Percentiles rank a stretch among this genome's conserved stretches.
These are phyloP conservation scores for Micractinium sp. DNA, from an alignment of 139 green algal species.

Conservation along the genomic window DNA sequence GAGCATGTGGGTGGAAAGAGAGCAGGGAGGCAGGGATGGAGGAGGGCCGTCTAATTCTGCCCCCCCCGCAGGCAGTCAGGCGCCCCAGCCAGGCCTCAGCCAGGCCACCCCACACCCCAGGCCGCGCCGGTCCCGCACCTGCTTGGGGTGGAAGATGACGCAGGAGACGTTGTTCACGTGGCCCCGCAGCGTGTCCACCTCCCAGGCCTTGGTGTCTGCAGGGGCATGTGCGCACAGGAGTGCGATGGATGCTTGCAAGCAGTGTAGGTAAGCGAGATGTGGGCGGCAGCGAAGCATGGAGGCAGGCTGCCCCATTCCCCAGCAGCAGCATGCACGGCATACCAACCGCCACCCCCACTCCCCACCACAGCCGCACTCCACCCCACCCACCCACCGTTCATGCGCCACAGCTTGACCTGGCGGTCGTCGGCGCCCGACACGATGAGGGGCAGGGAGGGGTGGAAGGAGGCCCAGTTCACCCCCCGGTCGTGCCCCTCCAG, in stretches of 20 bases:
- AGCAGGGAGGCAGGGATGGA: no score
- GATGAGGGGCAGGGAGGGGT: conserved; percentile 97
- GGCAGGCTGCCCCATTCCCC: no score
- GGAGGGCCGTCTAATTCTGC: no score
- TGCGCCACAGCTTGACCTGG: conserved; percentile 99
- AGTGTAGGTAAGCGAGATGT: no score
- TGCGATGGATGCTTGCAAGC: background rate
- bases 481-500: conserved; percentile 98
- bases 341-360: background rate
- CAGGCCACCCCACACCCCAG: background rate
- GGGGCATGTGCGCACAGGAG: background rate
- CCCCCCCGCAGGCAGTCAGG: no score
- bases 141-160: conserved; percentile 98
- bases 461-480: conserved; percentile 99
- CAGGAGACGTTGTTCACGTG: conserved; percentile 99
- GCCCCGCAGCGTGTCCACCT: conserved; percentile 99
- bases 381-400: conserved; percentile 77
- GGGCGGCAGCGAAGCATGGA: no score
- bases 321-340: background rate
- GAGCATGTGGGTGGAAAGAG: no score
- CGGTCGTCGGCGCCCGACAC: conserved; percentile 99
- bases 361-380: background rate
- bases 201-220: conserved; percentile 98
- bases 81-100: no score
- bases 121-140: conserved; percentile 49